Conservation (phyloP, 1,284 basidiomycete species). For the Athelia psychrophila region DNA sequence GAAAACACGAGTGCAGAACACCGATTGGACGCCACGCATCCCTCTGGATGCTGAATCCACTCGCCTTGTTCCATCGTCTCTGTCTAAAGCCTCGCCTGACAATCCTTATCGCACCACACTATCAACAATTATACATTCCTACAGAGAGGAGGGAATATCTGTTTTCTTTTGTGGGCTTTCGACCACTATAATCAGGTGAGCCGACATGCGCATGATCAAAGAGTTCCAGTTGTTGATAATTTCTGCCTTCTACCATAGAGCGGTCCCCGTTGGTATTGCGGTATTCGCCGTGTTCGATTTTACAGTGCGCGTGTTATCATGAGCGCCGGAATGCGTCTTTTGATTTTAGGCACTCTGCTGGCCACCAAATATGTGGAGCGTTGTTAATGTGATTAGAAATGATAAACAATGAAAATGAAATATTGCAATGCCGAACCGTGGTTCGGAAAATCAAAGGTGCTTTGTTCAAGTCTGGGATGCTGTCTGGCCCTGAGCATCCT, state of each 20-base stretch:
- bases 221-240: neutral
- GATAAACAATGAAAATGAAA: too few relatives aligned
- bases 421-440: too few relatives aligned
- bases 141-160: conserved; percentile 57
- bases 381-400: too few relatives aligned
- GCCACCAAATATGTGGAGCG: too few relatives aligned
- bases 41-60: neutral
- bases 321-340: conserved; percentile 3
- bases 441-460: conserved; percentile 38
- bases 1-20: conserved; percentile 82
- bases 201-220: conserved; percentile 7
- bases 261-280: conserved; percentile 57
- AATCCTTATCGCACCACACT: conserved; percentile 55
- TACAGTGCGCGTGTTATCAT: conserved; percentile 35
- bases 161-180: conserved; percentile 77
- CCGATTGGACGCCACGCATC: conserved; percentile 9
- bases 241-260: conserved; percentile 20
- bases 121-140: conserved; percentile 59
- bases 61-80: neutral
- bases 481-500: conserved; percentile 38
- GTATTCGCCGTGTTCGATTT: conserved; percentile 53
- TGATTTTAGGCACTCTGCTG: too few relatives aligned
- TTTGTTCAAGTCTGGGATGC: conserved; percentile 37
- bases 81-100: conserved; percentile 7
- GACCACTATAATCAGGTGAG: conserved; percentile 77